Evolutionary conservation across 2,329 filamentous ascomycete species (phyloP), one percentile per base, ranked within the genome.

Genomic region (Aureobasidium sp.): DNA sequence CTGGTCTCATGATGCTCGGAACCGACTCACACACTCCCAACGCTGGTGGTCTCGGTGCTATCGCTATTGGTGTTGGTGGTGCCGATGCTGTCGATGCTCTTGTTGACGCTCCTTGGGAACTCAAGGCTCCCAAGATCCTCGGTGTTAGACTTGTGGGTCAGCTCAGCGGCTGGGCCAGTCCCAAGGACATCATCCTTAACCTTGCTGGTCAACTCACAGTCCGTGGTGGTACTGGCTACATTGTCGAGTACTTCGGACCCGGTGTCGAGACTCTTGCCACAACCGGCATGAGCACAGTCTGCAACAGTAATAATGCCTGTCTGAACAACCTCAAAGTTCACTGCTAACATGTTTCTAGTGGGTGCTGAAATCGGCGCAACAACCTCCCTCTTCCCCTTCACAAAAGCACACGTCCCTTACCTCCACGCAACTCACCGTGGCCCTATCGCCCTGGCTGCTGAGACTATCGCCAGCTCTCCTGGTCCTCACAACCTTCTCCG

Each of bases 21-120:
- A 99, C 94, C 34, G 94, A 99, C 76, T 96, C 90, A 71, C 94
- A 99, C 76, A 97, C 91, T 50, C 94, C 94, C 47, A 99, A 97
- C 72, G 94, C 91, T n/a, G 94, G 94, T 69, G 94, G 94, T 63
- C 80, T 97, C 61, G 91, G 89, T 68, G 92, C 91, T 4, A 91
- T 97, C 70, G 94, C 94, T 9, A 97, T 99, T 73, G 94, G 94
- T 74, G 94, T 99, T 37, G 94, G 94, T 71, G 94, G 94, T 71
- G 94, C 94, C 27, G 94, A 99, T 77, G 94, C 94, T 27, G 94
- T 99, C 2, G 94, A 99, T 77, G 94, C 93, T 8, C 84, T 99
- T 44, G 94, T 97, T 2, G 92, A 96, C 72, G 91, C 92, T 9
- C 94, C 94, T 0, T 99, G 94, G 94, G 94, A 99, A 77, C 80